phyloP scores from a whole-genome alignment of 139 green algal genomes.

The Marvania coccoides region DNA sequence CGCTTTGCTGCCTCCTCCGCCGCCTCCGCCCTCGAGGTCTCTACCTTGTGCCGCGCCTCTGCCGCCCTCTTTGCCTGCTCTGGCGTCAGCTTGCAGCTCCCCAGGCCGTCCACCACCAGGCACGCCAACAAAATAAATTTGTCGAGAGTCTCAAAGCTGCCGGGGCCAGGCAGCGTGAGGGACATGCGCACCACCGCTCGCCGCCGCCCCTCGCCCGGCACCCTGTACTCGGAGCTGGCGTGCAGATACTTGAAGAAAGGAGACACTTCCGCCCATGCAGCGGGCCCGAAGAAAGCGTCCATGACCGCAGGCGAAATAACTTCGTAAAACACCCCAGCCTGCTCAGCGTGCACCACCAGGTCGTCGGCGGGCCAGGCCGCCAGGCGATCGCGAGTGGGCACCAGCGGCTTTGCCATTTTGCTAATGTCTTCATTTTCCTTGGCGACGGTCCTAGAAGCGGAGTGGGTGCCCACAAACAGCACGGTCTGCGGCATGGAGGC shows the following conservation, averaged over 20 bases:
- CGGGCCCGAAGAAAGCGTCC: conserved; percentile 12
- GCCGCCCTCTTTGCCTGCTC: conserved; percentile 15
- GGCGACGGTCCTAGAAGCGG: conserved; percentile 5
- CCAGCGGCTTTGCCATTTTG: conserved; percentile 4
- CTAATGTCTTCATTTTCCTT: conserved; percentile 11
- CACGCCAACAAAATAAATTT: background rate
- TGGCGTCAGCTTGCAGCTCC: conserved; percentile 6
- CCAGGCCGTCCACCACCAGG: conserved; percentile 12
- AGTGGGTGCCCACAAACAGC: conserved; percentile 15
- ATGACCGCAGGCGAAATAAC: conserved; percentile 4
- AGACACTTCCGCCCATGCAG: conserved; percentile 2
- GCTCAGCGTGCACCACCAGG: background rate
- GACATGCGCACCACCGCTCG: conserved; percentile 14
- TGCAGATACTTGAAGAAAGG: background rate
- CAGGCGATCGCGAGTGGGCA: background rate
- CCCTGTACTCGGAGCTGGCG: conserved; percentile 1
- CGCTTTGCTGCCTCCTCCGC: background rate
- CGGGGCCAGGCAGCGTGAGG: conserved; percentile 17
- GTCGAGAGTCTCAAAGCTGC: background rate
- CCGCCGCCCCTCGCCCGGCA: background rate
- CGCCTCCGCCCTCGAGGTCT: background rate
- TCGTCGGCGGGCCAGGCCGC: background rate
- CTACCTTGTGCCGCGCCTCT: background rate
- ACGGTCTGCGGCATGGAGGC: conserved; percentile 25
- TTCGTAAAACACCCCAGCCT: background rate